Evolutionary conservation across 495 filamentous ascomycete species (phyloP).

Genomic region (Podospora australis): DNA sequence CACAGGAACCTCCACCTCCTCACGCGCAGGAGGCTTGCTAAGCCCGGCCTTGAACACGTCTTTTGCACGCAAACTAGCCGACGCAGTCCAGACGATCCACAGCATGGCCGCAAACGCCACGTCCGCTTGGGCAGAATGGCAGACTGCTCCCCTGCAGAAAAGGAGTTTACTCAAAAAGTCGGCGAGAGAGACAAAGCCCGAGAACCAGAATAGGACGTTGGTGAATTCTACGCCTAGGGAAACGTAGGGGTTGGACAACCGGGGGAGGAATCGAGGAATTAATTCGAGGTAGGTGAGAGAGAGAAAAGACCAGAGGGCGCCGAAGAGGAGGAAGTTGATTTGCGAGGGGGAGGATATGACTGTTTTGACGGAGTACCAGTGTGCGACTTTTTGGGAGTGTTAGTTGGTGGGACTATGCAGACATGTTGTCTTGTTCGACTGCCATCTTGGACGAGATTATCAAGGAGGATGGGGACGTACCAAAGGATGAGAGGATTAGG

Average conservation of each 20-base stretch:
- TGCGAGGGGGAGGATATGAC: slow-evolving; percentile 43
- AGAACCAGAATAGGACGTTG: slow-evolving; percentile 78
- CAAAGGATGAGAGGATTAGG: slow-evolving; percentile 61
- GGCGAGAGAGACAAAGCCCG: slow-evolving; percentile 66
- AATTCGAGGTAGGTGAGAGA: slow-evolving; percentile 61
- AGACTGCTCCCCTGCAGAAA: slow-evolving; percentile 48
- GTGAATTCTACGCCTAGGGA: slow-evolving; percentile 55
- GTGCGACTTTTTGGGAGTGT: slow-evolving; percentile 31
- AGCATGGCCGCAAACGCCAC: slow-evolving; percentile 40
- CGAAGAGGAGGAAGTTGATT: slow-evolving; percentile 70
- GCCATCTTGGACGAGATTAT: no score
- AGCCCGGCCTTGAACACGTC: slow-evolving; percentile 26
- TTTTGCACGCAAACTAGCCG: slow-evolving; percentile 26
- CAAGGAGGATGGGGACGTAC: slow-evolving; percentile 51
- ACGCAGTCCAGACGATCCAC: slow-evolving; percentile 39
- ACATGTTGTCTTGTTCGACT: no score
- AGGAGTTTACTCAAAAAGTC: slow-evolving; percentile 53
- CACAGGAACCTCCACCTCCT: background rate
- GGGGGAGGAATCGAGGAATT: slow-evolving; percentile 46
- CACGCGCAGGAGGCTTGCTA: background rate
- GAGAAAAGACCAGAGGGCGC: slow-evolving; percentile 57
- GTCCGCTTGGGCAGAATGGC: slow-evolving; percentile 41
- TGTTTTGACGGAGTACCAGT: slow-evolving; percentile 47
- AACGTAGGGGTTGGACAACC: slow-evolving; percentile 39
- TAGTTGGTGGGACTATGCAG: slow-evolving; percentile 4